Percentiles rank a stretch among this genome's conserved stretches.
phyloP scores from a whole-genome alignment of 257 asterid genomes.

The Solanum chiquidenum region DNA sequence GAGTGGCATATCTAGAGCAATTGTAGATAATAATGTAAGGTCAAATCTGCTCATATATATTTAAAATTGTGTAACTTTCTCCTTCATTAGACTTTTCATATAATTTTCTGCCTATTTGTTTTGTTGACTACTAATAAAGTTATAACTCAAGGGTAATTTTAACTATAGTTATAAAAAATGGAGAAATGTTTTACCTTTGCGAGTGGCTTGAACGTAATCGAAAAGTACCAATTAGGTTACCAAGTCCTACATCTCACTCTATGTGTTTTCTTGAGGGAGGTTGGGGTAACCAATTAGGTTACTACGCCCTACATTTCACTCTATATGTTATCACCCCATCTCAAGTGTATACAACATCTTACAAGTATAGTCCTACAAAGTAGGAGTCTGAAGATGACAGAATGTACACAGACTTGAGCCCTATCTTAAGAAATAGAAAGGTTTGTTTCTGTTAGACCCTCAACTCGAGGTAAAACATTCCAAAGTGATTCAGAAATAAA shows the following conservation, averaged over 20 bases:
- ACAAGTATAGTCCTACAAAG: not conserved
- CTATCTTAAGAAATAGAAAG: not conserved
- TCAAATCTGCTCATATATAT: not conserved
- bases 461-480: not conserved
- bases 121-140: not conserved
- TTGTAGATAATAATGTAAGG: not conserved
- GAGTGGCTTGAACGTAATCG: no score
- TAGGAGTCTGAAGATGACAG: not conserved
- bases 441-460: no score
- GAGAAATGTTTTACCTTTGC: not conserved
- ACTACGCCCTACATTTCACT: no score
- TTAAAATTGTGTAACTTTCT: not conserved
- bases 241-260: no score
- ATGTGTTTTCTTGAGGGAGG: no score
- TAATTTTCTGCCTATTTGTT: not conserved
- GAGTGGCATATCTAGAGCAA: not conserved
- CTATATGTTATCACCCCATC: not conserved
- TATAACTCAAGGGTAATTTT: no score
- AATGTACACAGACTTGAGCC: rapidly evolving
- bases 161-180: not conserved
- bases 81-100: not conserved
- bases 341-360: no score
- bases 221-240: not conserved
- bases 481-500: no score
- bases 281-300: no score